Evolutionary conservation across 2,329 filamentous ascomycete species (phyloP).

Genomic region (Aureobasidium leucospermi): DNA sequence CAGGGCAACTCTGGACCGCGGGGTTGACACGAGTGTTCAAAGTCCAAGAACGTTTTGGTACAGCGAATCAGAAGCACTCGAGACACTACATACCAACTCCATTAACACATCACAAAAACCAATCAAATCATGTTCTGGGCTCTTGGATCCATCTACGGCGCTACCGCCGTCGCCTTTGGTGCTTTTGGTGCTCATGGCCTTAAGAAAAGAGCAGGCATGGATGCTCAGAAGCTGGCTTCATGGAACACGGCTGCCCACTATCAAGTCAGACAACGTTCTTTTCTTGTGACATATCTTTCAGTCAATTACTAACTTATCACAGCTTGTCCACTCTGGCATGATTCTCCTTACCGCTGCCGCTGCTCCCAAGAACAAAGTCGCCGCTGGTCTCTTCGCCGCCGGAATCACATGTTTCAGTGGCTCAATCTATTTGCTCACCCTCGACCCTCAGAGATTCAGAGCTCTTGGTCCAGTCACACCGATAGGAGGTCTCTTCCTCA

Average conservation of each 20-base stretch:
- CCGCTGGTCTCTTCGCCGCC: conserved; percentile 52
- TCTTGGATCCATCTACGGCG: conserved; percentile 56
- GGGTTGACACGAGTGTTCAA: background rate
- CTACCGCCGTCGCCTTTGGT: conserved; percentile 53
- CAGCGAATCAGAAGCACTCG: background rate
- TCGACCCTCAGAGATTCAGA: conserved; percentile 56
- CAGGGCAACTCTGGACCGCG: background rate
- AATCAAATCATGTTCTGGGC: conserved; percentile 42
- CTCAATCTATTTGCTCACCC: conserved; percentile 55
- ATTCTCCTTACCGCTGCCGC: conserved; percentile 46
- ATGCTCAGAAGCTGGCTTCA: conserved; percentile 52
- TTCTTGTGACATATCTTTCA: background rate
- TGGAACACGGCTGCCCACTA: conserved; percentile 62
- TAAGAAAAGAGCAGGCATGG: conserved; percentile 49
- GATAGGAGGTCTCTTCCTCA: conserved; percentile 55
- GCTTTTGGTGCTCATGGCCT: conserved; percentile 64
- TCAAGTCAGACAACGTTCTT: conserved; percentile 40
- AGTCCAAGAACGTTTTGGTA: background rate
- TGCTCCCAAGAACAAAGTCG: conserved; percentile 35
- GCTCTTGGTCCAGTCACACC: conserved; percentile 58
- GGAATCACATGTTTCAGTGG: conserved; percentile 63
- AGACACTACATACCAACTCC: background rate
- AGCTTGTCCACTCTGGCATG: conserved; percentile 57
- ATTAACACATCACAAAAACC: background rate
- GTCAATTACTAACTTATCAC: background rate